Evolutionary conservation across 345 rosid species (phyloP).

Genomic region (Populus deltoides): DNA sequence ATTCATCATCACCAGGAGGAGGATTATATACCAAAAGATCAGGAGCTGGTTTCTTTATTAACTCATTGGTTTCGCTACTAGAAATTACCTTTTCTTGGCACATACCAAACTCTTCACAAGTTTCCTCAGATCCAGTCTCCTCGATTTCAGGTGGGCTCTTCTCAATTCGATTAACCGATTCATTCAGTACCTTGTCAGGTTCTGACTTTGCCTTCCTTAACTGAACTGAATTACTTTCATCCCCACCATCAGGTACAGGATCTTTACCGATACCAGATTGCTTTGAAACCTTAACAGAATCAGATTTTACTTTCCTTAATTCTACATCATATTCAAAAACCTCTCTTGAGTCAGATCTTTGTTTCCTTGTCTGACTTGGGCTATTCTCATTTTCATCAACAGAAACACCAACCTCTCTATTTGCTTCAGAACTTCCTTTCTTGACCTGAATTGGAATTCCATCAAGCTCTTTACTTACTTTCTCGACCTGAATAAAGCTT

Average conservation of each 20-base stretch:
- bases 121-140: constrained; percentile 38
- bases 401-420: constrained; percentile 23
- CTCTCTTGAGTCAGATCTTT: constrained; percentile 33
- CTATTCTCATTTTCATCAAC: constrained; percentile 30
- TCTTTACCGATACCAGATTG: constrained; percentile 7
- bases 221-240: constrained; percentile 14
- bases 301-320: constrained; percentile 19
- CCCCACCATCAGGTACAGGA: background rate
- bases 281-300: constrained; percentile 11
- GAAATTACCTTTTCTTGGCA: constrained; percentile 51
- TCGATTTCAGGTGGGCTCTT: constrained; percentile 27
- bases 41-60: constrained; percentile 10
- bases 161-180: constrained; percentile 27
- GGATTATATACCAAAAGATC: background rate
- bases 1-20: constrained; percentile 19
- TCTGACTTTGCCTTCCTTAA: constrained; percentile 31
- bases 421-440: constrained; percentile 45
- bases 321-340: constrained; percentile 6
- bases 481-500: constrained; percentile 17
- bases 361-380: constrained; percentile 31
- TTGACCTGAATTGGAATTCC: constrained; percentile 32
- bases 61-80: constrained; percentile 15
- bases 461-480: constrained; percentile 24
- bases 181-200: constrained; percentile 20
- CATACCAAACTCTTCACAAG: constrained; percentile 47